Base-by-base conservation (phyloP, 441 rosid genomes). In the Raphanus hybrid region DNA sequence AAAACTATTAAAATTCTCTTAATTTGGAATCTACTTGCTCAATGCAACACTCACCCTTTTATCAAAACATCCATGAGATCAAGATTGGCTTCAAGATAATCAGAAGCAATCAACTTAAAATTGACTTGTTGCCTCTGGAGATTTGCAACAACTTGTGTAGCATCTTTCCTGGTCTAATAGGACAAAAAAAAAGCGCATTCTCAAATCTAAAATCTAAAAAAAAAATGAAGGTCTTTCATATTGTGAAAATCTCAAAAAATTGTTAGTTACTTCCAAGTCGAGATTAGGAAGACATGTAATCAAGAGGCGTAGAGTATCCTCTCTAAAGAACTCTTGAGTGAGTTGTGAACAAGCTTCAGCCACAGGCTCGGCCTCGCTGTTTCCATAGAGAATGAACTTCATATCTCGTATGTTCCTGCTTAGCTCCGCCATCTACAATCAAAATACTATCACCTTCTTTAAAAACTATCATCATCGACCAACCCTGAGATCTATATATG, bases 121-220 rank as follows among this genome's bases (percentile, higher is more conserved):
- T 91, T 84, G 74, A 95, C 97, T 83, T 93, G 99, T 63, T 93
- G 98, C 80, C 99, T 83, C 80, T 95, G 99, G 71, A 95, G 84
- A 85, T 90, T 95, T 23, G 98, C 99, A 73, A 93, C 97, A 76
- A 95, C 93, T 84, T 95, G 98, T 34, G 99, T 95, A 70, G 94
- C 97, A 89, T 95, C 99, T 84, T 92, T 95, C 65, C 95, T 87
- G 10, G 99, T 83, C 99, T 79, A 64, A 57, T 0, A 5, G 7
- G 7, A 45, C 10, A 10, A 26, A 9, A 26, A 6, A 26, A 23
- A 4, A 1, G 32, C 39, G 9, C 8, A 58, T 7, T 8, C 35
- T 64, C 39, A 4, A 43, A 61, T 59, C 23, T 7, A 11, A 0
- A 7, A 29, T 41, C 69, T 34, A 0, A 34, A 34, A 6, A 34